Evolutionary conservation across 2,329 filamentous ascomycete species (phyloP).

Genomic region (Dothistroma pini): DNA sequence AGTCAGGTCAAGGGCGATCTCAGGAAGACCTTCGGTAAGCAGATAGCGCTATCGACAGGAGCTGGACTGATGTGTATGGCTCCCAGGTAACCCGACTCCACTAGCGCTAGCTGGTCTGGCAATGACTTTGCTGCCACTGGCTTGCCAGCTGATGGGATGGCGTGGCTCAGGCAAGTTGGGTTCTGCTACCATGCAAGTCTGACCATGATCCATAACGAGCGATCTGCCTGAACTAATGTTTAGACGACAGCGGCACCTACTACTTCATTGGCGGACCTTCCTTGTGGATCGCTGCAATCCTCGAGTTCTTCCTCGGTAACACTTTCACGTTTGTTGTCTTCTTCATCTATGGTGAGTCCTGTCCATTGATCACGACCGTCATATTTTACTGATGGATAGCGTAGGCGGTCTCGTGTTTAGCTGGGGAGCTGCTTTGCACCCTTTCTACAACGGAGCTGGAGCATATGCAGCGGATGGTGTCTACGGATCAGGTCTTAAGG

Average conservation of each 20-base stretch:
- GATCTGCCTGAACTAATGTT: background rate
- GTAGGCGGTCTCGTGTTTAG: slow-evolving; percentile 16
- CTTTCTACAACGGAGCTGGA: slow-evolving; percentile 15
- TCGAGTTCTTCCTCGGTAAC: slow-evolving; percentile 37
- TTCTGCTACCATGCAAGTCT: slow-evolving; percentile 20
- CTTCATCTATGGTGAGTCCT: slow-evolving; percentile 16
- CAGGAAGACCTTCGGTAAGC: slow-evolving; percentile 22
- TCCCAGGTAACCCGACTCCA: background rate
- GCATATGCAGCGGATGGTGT: slow-evolving; percentile 11
- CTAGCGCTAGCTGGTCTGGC: background rate
- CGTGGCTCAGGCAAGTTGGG: slow-evolving; percentile 15
- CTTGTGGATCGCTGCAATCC: slow-evolving; percentile 30
- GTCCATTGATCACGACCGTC: background rate
- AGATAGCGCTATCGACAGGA: slow-evolving; percentile 18
- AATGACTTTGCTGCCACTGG: slow-evolving; percentile 10
- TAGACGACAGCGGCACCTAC: slow-evolving; percentile 24
- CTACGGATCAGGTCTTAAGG: slow-evolving; percentile 8
- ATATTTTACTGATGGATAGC: background rate
- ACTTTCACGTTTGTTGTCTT: slow-evolving; percentile 30
- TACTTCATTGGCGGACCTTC: slow-evolving; percentile 36
- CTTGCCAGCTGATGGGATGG: slow-evolving; percentile 22
- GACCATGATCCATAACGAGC: background rate
- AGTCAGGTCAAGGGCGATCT: slow-evolving; percentile 19
- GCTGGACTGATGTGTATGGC: slow-evolving; percentile 15
- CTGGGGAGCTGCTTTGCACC: slow-evolving; percentile 17